Evolutionary conservation across 164 flowering plant species (phyloP), one percentile per base, ranked within the genome.

Genomic region (Tetrastigma voinierianum): DNA sequence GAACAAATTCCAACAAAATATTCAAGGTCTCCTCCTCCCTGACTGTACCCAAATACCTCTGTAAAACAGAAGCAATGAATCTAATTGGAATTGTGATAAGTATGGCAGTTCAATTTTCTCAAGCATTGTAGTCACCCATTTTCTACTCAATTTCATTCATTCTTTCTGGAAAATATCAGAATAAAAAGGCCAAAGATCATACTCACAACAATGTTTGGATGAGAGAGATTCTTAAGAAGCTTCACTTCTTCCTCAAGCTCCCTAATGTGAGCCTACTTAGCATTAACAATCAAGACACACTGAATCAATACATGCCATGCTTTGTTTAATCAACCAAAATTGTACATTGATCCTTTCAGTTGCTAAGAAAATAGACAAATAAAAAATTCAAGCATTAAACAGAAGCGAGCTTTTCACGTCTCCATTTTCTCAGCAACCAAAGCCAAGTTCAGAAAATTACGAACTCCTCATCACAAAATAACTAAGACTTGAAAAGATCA

Each of bases 231-330:
- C 75, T 84, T 87, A 9, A 95, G 80, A 69, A 95, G 88, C 85
- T 86, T 92, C 67, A 95, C 99, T 83, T 95, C 99, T 71, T 95
- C 96, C 74, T 95, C 99, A 4, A 95, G 92, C 80, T 90, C 97
- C 76, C 75, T 76, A 54, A 95, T 80, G 65, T 95, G 96, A 62
- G 87, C 90, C 99, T 95, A 62, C 51, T 70, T 61, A 32, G 8
- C 51, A 46, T 15, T 46, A 68, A 19, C 23, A 40, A 57, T 17
- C 19, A 73, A 60, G 54, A 46, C 46, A 67, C n/a, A 32, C 40
- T 32, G 0, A 32, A 7, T 32, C 40, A 60, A 72, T 49, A 46
- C 2, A 51, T 49, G n/a, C 23, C 18, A 51, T 40, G 4, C 43
- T 43, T 40, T 19, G 40, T 3, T 32, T 4, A 32, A 32, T 32